Conservation (phyloP, 2,329 filamentous ascomycete genomes). For the Monosporascus cannonballus region DNA sequence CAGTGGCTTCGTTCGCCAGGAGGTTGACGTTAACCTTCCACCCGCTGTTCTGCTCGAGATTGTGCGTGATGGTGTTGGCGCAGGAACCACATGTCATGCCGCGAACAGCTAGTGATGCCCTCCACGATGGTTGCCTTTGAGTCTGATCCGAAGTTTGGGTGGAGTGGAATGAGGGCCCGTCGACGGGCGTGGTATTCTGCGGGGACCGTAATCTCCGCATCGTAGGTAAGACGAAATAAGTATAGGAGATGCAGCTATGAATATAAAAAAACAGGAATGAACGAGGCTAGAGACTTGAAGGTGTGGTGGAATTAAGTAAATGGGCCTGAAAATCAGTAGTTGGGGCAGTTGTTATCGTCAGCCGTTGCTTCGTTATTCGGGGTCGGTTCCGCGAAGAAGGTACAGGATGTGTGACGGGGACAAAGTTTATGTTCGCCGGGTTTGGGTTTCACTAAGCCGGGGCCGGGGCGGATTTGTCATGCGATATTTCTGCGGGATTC, state of each 20-base stretch:
- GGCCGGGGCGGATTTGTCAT: neutral
- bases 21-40: slow-evolving; percentile 57
- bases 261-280: too few species aligned
- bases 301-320: too few species aligned
- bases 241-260: slow-evolving; percentile 6
- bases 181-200: neutral
- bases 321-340: too few species aligned
- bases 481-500: neutral
- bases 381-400: too few species aligned
- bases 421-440: too few species aligned
- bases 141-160: neutral
- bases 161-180: neutral
- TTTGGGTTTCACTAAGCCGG: neutral
- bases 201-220: neutral
- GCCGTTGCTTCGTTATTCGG: too few species aligned
- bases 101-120: slow-evolving; percentile 45
- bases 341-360: too few species aligned
- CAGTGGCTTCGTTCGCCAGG: slow-evolving; percentile 58
- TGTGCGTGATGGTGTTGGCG: slow-evolving; percentile 54
- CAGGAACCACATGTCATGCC: slow-evolving; percentile 74
- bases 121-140: slow-evolving; percentile 15
- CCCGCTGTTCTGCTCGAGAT: slow-evolving; percentile 53
- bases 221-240: slow-evolving; percentile 1
- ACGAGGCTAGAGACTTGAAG: too few species aligned
- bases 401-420: too few species aligned